A percentile compares a stretch with the other conserved stretches of the same genome.
phyloP scores from a whole-genome alignment of 1,284 basidiomycete species.

The Blastosporella zonata region DNA sequence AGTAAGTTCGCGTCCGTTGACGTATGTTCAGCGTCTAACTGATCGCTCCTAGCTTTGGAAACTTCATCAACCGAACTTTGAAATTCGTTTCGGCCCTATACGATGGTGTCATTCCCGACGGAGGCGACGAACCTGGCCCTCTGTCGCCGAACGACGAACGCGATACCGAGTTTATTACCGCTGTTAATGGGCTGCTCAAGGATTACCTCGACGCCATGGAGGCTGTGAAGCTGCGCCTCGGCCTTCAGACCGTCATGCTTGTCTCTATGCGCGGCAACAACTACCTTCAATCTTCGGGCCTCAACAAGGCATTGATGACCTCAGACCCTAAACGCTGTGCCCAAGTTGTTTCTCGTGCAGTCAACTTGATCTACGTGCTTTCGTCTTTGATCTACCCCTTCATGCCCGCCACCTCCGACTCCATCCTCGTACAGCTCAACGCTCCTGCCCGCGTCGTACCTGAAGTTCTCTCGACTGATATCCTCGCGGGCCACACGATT shows the following conservation, averaged over 20 bases:
- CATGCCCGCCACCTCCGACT: conserved; percentile 89
- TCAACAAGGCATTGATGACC: conserved; percentile 88
- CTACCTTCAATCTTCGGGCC: conserved; percentile 89
- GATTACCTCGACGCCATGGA: conserved; percentile 92
- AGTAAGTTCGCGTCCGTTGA: conserved; percentile 45
- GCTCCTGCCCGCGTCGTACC: conserved; percentile 83
- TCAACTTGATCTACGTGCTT: conserved; percentile 93
- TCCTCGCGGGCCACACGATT: conserved; percentile 84
- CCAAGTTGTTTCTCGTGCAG: conserved; percentile 84
- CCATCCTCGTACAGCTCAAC: conserved; percentile 87
- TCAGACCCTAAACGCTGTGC: conserved; percentile 84
- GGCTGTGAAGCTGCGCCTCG: conserved; percentile 84
- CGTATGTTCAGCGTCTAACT: background rate
- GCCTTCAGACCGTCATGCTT: conserved; percentile 86
- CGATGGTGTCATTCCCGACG: conserved; percentile 77
- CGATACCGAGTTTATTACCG: conserved; percentile 78
- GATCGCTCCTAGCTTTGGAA: conserved; percentile 70
- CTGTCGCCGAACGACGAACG: conserved; percentile 64
- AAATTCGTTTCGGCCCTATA: conserved; percentile 94
- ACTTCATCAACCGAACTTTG: conserved; percentile 94
- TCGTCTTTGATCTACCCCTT: conserved; percentile 89
- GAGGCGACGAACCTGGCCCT: conserved; percentile 64
- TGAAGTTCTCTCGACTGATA: conserved; percentile 68
- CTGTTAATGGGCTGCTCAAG: conserved; percentile 78
- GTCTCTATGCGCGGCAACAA: conserved; percentile 92